A percentile compares a stretch with the other conserved stretches of the same genome.
Conservation (phyloP, 1,284 basidiomycete species). For the Gomphus bonarii region DNA sequence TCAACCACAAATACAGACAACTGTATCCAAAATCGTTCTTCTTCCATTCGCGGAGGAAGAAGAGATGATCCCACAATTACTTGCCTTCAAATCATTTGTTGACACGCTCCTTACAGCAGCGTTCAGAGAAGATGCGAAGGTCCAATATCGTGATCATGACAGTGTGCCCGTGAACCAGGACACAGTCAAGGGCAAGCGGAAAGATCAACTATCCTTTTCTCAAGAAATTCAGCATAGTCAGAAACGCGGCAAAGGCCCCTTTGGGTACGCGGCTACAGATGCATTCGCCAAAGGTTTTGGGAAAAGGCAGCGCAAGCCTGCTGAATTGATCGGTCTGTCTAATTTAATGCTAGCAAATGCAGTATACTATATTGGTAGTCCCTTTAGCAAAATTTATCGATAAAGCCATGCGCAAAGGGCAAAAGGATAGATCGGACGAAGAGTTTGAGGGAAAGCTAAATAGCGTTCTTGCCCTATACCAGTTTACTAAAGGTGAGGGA, state of each 20-base stretch:
- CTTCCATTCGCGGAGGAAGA: slow-evolving; percentile 38
- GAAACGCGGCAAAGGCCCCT: slow-evolving; percentile 17
- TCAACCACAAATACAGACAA: slow-evolving; percentile 11
- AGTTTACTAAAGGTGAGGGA: slow-evolving; percentile 58
- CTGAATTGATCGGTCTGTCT: slow-evolving; percentile 67
- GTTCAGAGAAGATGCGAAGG: slow-evolving; percentile 29
- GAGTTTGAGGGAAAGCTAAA: slow-evolving; percentile 67
- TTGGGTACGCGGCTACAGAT: slow-evolving; percentile 36
- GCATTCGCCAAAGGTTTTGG: slow-evolving; percentile 81
- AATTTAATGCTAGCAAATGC: slow-evolving; percentile 12
- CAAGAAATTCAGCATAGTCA: slow-evolving; percentile 3
- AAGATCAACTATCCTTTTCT: neutral
- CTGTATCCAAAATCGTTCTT: slow-evolving; percentile 19
- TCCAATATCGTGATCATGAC: neutral
- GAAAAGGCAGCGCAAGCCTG: slow-evolving; percentile 75
- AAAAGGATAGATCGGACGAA: slow-evolving; percentile 59
- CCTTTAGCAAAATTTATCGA: slow-evolving; percentile 75
- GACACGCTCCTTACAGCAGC: slow-evolving; percentile 38
- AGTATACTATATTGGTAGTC: neutral
- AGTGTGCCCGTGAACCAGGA: neutral
- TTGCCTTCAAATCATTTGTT: slow-evolving; percentile 60
- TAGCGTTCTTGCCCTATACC: slow-evolving; percentile 73
- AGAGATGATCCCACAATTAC: slow-evolving; percentile 69
- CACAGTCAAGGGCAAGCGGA: slow-evolving; percentile 5
- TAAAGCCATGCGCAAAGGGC: slow-evolving; percentile 76